Conservation (phyloP, 768 basidiomycete genomes). For the Phaeotremella fagi region DNA sequence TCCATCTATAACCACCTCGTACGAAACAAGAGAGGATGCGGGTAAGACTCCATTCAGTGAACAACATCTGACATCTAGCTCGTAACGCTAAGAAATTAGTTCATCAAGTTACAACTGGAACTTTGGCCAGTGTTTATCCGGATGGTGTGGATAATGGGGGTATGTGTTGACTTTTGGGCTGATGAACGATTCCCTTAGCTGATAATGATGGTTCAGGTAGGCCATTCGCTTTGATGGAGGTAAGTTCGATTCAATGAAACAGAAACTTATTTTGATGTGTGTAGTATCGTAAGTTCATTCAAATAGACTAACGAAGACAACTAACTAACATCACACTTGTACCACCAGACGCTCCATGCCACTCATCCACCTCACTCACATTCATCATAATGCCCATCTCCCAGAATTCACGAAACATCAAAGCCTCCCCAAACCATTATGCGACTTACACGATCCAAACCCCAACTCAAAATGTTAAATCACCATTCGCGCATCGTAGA, state of each 20-base stretch:
- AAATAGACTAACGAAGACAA: neutral
- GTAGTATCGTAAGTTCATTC: constrained; percentile 20
- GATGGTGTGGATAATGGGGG: constrained; percentile 20
- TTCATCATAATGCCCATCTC: constrained; percentile 45
- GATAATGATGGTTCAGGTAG: constrained; percentile 12
- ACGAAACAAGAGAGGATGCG: neutral
- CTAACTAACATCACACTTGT: neutral
- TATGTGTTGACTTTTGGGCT: constrained; percentile 6
- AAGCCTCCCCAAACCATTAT: constrained; percentile 15
- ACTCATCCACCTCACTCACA: constrained; percentile 34
- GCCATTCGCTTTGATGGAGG: constrained; percentile 46
- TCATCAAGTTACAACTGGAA: constrained; percentile 27
- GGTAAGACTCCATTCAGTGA: neutral
- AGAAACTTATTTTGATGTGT: neutral
- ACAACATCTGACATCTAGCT: neutral
- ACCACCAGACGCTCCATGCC: constrained; percentile 38
- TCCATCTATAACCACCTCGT: neutral
- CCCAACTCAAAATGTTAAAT: constrained; percentile 17
- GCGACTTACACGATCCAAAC: constrained; percentile 41
- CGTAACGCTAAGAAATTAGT: constrained; percentile 24
- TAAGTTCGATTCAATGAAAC: constrained; percentile 4
- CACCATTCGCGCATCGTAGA: constrained; percentile 37
- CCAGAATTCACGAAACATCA: constrained; percentile 36
- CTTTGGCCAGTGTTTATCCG: constrained; percentile 42
- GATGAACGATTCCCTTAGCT: neutral